Percentiles rank a stretch among this genome's conserved stretches.
phyloP scores from a whole-genome alignment of 2,329 filamentous ascomycete genomes.

The Sporothrix phasma region DNA sequence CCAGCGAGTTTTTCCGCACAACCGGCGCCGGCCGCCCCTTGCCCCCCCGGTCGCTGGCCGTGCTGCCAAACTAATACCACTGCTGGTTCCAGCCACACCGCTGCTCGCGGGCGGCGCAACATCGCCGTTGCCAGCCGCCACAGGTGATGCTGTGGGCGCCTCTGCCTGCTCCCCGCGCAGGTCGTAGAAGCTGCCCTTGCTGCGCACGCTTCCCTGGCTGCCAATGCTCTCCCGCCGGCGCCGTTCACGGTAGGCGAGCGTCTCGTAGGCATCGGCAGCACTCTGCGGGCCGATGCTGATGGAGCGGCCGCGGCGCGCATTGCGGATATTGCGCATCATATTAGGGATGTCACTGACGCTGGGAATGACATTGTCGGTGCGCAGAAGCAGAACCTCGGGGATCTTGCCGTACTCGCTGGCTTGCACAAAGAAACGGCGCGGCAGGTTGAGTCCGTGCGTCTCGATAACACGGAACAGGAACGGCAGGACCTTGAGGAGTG shows the following conservation, averaged over 20 bases:
- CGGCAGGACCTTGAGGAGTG: constrained; percentile 65
- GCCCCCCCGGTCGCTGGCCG: constrained; percentile 26
- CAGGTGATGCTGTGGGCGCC: constrained; percentile 13
- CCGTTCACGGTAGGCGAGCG: constrained; percentile 76
- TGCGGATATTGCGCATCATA: constrained; percentile 71
- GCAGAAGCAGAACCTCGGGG: constrained; percentile 56
- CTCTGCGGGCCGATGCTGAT: constrained; percentile 91
- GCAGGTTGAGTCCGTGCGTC: constrained; percentile 65
- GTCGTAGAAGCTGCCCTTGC: constrained; percentile 35
- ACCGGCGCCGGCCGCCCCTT: constrained; percentile 34
- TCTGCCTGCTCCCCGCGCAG: constrained; percentile 28
- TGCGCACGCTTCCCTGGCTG: constrained; percentile 39
- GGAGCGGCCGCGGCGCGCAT: constrained; percentile 56
- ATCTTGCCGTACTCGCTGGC: constrained; percentile 87
- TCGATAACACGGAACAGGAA: constrained; percentile 83
- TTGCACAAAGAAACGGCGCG: constrained; percentile 81
- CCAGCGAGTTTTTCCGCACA: constrained; percentile 39
- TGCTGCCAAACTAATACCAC: constrained; percentile 19
- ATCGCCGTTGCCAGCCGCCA: neutral
- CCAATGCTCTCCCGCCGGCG: constrained; percentile 44
- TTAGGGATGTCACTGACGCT: constrained; percentile 78
- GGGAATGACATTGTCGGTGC: constrained; percentile 77
- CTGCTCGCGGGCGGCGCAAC: neutral
- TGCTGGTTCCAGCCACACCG: neutral
- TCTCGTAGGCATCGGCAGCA: constrained; percentile 92